A percentile compares a stretch with the other conserved stretches of the same genome.
Conservation (phyloP, 306 rosid species). For the Cucumis melo region DNA sequence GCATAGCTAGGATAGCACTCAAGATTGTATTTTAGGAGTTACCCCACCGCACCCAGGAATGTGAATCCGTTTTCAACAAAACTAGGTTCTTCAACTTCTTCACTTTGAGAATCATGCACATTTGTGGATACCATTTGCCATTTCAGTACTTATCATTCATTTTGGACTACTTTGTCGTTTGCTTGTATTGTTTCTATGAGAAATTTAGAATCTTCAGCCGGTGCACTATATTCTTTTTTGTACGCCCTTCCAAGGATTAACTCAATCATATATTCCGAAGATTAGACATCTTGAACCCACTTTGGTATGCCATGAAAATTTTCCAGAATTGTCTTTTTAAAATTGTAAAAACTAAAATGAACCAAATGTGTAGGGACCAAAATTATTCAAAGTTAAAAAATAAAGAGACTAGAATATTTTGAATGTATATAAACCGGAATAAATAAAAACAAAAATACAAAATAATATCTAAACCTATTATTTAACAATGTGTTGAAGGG, state of each 20-base stretch:
- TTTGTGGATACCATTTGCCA: not conserved
- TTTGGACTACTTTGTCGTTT: not conserved
- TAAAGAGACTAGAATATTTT: too few species aligned
- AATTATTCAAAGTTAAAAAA: too few species aligned
- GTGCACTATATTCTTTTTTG: not conserved
- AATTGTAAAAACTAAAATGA: too few species aligned
- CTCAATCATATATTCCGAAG: not conserved
- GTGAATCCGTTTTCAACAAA: not conserved
- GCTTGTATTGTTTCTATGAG: not conserved
- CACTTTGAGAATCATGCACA: not conserved
- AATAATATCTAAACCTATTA: too few species aligned
- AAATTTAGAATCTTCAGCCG: not conserved
- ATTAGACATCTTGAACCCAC: not conserved
- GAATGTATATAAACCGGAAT: too few species aligned
- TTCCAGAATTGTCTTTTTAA: too few species aligned
- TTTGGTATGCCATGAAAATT: not conserved
- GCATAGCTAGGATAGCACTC: conserved; percentile 7
- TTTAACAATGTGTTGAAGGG: not conserved
- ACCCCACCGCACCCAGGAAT: conserved; percentile 6
- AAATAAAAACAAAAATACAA: too few species aligned
- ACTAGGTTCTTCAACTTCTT: conserved; percentile 4
- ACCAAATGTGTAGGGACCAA: too few species aligned
- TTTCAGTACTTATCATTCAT: not conserved
- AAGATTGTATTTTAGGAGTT: not conserved
- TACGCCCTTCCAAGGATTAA: not conserved